Conservation (phyloP, 257 asterid genomes). For the Capsicum baccatum region DNA sequence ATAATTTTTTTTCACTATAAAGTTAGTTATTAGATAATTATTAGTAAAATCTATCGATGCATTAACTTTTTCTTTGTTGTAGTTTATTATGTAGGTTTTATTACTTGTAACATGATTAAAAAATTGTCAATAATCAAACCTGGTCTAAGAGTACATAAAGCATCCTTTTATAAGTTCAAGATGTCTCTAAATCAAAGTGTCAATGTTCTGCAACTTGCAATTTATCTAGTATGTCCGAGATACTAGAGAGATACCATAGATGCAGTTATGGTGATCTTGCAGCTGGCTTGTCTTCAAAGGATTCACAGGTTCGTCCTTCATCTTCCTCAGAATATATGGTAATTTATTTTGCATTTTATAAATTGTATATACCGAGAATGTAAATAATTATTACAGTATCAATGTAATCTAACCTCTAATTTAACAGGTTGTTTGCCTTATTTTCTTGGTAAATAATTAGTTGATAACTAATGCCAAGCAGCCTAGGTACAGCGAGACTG, state of each 20-base stretch:
- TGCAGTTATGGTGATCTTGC: conserved; percentile 29
- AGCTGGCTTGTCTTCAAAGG: conserved; percentile 24
- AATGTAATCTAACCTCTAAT: not conserved
- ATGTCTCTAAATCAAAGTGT: not conserved
- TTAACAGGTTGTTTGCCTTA: not conserved
- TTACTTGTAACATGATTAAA: too few species aligned
- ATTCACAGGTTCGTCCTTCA: conserved; percentile 27
- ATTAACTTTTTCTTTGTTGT: not conserved
- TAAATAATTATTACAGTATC: too few species aligned
- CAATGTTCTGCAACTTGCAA: not conserved
- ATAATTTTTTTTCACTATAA: not conserved
- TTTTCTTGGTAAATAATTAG: not conserved
- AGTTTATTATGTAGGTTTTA: not conserved
- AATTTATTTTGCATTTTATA: not conserved
- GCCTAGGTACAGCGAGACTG: not conserved
- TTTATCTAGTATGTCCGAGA: conserved; percentile 25
- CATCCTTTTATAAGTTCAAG: not conserved
- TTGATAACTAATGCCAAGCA: not conserved
- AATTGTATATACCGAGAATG: not conserved
- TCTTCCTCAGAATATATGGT: not conserved
- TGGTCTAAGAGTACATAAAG: not conserved
- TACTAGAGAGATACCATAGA: conserved; percentile 32
- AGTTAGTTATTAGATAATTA: not conserved
- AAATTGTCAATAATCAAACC: too few species aligned
- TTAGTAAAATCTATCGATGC: not conserved